Evolutionary conservation across 352 stramenopile genomes (phyloP).

Genomic region (Pythium dissimile): DNA sequence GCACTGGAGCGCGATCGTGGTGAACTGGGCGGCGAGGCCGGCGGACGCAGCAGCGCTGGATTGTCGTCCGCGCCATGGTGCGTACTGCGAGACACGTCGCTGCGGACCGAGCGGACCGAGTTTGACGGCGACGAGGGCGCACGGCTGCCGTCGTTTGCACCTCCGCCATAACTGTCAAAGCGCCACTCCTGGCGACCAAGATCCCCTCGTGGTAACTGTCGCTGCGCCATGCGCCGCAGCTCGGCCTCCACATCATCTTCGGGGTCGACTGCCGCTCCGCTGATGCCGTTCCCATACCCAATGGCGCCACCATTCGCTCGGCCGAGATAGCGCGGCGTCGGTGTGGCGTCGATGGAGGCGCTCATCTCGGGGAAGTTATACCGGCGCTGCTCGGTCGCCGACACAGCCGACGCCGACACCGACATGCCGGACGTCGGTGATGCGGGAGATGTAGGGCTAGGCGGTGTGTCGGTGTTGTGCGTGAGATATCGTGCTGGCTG

Average conservation of each 20-base stretch:
- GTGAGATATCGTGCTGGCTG: conserved; percentile 39
- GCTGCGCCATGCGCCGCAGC: conserved; percentile 70
- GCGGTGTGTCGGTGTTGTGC: conserved; percentile 26
- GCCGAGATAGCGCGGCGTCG: conserved; percentile 71
- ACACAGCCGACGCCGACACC: conserved; percentile 76
- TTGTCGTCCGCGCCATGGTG: neutral
- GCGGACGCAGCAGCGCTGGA: conserved; percentile 45
- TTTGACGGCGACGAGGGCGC: conserved; percentile 41
- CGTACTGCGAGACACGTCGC: conserved; percentile 16
- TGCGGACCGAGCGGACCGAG: conserved; percentile 35
- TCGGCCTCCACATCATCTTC: conserved; percentile 78
- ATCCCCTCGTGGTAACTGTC: conserved; percentile 71
- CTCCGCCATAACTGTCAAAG: conserved; percentile 48
- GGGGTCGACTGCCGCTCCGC: conserved; percentile 24
- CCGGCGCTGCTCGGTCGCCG: conserved; percentile 67
- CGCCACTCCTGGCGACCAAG: conserved; percentile 75
- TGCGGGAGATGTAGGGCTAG: conserved; percentile 44
- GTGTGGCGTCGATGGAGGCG: conserved; percentile 75
- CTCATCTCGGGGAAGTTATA: conserved; percentile 79
- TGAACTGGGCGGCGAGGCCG: conserved; percentile 60
- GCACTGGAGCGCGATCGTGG: conserved; percentile 39
- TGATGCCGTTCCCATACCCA: conserved; percentile 11
- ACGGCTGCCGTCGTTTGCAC: conserved; percentile 11
- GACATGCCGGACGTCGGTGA: conserved; percentile 71
- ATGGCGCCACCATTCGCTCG: conserved; percentile 33